These are phyloP conservation scores for Quercus robur DNA, from an alignment of 306 rosid genomes.

Conservation along the genomic window DNA sequence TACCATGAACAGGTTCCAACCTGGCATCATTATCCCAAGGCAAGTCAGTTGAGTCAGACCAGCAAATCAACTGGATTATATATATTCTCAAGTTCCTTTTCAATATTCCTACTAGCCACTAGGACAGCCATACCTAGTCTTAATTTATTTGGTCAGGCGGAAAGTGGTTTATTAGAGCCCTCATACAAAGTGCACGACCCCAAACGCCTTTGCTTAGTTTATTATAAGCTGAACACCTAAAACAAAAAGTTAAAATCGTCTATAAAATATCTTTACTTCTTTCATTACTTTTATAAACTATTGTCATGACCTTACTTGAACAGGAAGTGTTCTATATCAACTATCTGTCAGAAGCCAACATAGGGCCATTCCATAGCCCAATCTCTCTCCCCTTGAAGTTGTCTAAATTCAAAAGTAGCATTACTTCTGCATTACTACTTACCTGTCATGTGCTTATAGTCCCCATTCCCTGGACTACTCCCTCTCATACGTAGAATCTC, in stretches of 20 bases:
- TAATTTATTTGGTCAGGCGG: no score
- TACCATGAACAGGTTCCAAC: conserved; percentile 8
- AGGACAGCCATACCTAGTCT: no score
- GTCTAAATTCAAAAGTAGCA: no score
- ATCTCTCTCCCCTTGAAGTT: no score
- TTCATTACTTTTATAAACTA: neutral
- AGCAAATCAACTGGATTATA: neutral
- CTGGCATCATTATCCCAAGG: neutral
- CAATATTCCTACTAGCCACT: neutral
- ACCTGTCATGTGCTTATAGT: neutral
- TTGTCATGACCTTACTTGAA: no score
- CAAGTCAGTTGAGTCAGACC: neutral
- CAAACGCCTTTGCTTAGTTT: no score
- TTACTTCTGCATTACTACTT: neutral
- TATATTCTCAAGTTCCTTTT: neutral
- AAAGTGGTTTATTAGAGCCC: no score
- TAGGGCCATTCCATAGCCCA: no score
- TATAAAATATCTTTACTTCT: no score
- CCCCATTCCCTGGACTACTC: neutral
- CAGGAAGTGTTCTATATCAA: neutral
- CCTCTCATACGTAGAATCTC: neutral
- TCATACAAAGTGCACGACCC: no score
- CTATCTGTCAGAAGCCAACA: neutral
- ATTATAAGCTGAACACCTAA: neutral
- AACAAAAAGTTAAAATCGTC: neutral